Percentiles rank a stretch among this genome's conserved stretches.
Conservation (phyloP, 192 early-diverging fungal genomes). For the Hyaloraphidium curvatum region DNA sequence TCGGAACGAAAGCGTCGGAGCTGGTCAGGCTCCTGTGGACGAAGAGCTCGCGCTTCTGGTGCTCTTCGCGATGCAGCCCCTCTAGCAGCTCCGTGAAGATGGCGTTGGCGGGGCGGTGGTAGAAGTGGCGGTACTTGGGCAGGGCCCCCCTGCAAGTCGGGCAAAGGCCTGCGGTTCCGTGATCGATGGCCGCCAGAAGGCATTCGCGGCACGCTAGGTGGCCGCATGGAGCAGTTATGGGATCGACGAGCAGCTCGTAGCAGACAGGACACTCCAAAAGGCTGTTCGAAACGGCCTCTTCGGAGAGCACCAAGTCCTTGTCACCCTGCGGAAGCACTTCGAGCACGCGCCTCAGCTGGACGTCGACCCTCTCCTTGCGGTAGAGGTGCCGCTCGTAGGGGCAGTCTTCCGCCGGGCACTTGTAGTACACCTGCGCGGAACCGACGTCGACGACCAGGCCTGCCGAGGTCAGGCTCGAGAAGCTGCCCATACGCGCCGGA, state of each 20-base stretch:
- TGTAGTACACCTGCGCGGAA: neutral
- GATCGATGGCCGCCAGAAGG: slow-evolving; percentile 31
- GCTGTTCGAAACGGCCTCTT: slow-evolving; percentile 2
- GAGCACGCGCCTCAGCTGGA: neutral
- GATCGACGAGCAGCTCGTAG: slow-evolving; percentile 24
- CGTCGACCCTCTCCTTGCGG: slow-evolving; percentile 6
- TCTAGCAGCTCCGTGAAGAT: neutral
- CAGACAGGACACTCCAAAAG: slow-evolving; percentile 43
- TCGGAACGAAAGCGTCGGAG: slow-evolving; percentile 21
- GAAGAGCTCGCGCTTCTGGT: neutral
- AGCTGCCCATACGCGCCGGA: no score
- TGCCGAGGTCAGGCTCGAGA: no score
- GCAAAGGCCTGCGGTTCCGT: slow-evolving; percentile 15
- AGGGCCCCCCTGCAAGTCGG: slow-evolving; percentile 11
- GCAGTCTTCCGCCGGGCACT: slow-evolving; percentile 7
- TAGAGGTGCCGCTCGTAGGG: slow-evolving; percentile 6
- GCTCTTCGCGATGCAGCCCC: neutral
- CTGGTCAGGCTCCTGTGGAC: slow-evolving; percentile 13
- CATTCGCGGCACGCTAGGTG: slow-evolving; percentile 45
- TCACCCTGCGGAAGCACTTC: slow-evolving; percentile 8
- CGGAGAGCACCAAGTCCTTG: neutral
- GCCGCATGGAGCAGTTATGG: slow-evolving; percentile 41
- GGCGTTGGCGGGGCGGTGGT: neutral
- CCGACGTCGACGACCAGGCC: no score
- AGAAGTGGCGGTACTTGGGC: slow-evolving; percentile 8